phyloP scores from a whole-genome alignment of 345 rosid genomes.

The Camelina hispida region DNA sequence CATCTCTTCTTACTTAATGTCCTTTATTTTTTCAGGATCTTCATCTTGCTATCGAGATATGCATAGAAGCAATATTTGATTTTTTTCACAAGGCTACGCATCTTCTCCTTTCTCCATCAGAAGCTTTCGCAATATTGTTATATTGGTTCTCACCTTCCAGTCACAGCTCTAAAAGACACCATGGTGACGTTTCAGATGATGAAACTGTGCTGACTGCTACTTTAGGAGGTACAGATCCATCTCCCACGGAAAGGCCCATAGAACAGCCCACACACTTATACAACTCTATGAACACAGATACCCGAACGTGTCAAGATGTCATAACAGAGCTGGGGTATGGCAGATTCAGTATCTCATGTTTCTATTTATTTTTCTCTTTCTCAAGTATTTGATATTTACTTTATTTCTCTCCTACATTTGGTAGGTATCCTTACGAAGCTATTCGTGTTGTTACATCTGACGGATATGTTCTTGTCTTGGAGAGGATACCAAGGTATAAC shows the following conservation, averaged over 20 bases:
- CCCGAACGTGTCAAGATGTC: slow-evolving; percentile 92
- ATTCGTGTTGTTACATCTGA: slow-evolving; percentile 86
- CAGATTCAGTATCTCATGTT: slow-evolving; percentile 23
- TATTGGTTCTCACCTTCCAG: slow-evolving; percentile 60
- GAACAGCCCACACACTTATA: slow-evolving; percentile 58
- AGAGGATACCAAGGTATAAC: slow-evolving; percentile 91
- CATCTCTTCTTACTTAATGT: slow-evolving; percentile 6
- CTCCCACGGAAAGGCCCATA: slow-evolving; percentile 54
- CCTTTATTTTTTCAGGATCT: slow-evolving; percentile 66
- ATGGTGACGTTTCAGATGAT: slow-evolving; percentile 42
- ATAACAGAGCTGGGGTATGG: slow-evolving; percentile 95
- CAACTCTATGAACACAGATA: slow-evolving; percentile 84
- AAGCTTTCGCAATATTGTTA: slow-evolving; percentile 48
- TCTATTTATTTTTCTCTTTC: slow-evolving; percentile 3
- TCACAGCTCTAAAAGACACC: slow-evolving; percentile 30
- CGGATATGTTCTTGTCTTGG: slow-evolving; percentile 94
- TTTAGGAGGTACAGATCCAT: slow-evolving; percentile 70
- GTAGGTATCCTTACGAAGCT: slow-evolving; percentile 92
- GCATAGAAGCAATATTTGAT: slow-evolving; percentile 81
- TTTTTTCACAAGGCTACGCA: slow-evolving; percentile 76
- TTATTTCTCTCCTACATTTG: slow-evolving; percentile 22
- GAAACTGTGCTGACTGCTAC: slow-evolving; percentile 56
- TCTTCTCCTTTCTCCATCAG: slow-evolving; percentile 74
- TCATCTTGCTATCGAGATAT: slow-evolving; percentile 88
- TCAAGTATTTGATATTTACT: not conserved